phyloP scores from a whole-genome alignment of 2,329 filamentous ascomycete species.

The Xylariaceae sp. region DNA sequence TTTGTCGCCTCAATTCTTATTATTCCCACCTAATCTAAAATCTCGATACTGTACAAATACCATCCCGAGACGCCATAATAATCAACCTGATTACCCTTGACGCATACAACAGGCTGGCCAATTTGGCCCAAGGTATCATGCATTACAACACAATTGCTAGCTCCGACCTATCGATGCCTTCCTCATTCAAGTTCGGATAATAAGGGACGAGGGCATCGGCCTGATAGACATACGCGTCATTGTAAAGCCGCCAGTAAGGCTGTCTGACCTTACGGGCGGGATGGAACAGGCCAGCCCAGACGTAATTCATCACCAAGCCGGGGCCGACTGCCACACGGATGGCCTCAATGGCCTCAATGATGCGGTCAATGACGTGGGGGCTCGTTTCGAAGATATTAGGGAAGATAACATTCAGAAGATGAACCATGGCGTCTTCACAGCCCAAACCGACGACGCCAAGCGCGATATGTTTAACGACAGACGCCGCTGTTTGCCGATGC shows the following conservation, averaged over 20 bases:
- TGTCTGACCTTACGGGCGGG: constrained; percentile 89
- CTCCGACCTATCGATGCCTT: constrained; percentile 74
- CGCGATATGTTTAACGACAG: constrained; percentile 95
- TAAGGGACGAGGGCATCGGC: constrained; percentile 96
- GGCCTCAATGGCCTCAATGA: constrained; percentile 95
- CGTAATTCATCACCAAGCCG: constrained; percentile 92
- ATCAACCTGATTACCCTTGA: constrained; percentile 3
- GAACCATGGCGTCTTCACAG: constrained; percentile 97
- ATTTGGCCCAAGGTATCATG: too few relatives aligned
- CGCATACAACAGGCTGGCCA: background rate
- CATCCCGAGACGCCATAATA: constrained; percentile 12
- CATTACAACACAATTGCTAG: constrained; percentile 75
- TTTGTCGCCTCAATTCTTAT: constrained; percentile 5
- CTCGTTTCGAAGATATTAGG: constrained; percentile 98
- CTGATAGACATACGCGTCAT: constrained; percentile 90
- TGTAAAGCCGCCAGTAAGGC: constrained; percentile 96
- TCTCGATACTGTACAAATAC: constrained; percentile 13
- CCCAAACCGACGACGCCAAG: constrained; percentile 96
- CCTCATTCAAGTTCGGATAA: constrained; percentile 82
- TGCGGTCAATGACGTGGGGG: constrained; percentile 96
- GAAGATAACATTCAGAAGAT: constrained; percentile 91
- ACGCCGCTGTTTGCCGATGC: constrained; percentile 92
- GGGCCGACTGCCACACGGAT: constrained; percentile 91
- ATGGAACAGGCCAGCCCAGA: constrained; percentile 97
- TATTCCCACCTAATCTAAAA: constrained; percentile 6